Percentiles rank a stretch among this genome's conserved stretches.
Evolutionary conservation across 164 flowering plant species (phyloP).

Genomic region (Brasenia schreberi): DNA sequence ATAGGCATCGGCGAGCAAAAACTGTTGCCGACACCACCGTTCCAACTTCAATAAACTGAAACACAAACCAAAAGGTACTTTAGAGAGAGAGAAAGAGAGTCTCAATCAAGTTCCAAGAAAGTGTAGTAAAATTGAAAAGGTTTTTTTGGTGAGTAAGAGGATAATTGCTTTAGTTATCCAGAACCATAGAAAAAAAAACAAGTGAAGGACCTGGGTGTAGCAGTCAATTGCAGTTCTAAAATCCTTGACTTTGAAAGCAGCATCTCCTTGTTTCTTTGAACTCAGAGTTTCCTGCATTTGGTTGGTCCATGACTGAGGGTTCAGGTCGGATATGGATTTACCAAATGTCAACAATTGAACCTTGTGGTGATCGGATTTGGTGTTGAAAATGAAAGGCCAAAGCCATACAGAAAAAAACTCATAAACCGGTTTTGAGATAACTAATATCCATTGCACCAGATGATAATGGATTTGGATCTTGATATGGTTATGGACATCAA

Average conservation of each 20-base stretch:
- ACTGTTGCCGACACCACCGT: conserved; percentile 90
- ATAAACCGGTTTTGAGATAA: no score
- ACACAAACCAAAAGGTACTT: not conserved
- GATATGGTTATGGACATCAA: no score
- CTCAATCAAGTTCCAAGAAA: no score
- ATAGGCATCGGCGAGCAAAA: conserved; percentile 78
- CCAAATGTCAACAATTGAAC: no score
- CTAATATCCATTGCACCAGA: no score
- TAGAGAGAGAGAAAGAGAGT: no score
- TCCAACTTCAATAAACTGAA: conserved; percentile 88
- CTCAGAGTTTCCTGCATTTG: conserved; percentile 68
- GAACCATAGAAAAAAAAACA: not conserved
- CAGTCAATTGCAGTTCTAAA: conserved; percentile 47
- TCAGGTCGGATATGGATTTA: no score
- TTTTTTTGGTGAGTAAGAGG: not conserved
- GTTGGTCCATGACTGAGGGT: conserved; percentile 57
- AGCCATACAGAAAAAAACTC: no score
- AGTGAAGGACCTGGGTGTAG: conserved; percentile 36
- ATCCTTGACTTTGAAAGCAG: conserved; percentile 55
- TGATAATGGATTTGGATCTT: no score
- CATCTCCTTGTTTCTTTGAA: conserved; percentile 68
- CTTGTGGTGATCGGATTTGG: no score
- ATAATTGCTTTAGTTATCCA: not conserved
- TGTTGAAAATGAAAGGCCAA: no score
- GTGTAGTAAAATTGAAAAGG: no score